These are phyloP conservation scores for Cladochytrium tenue DNA, from an alignment of 371 early-diverging fungal species.

Conservation along the genomic window DNA sequence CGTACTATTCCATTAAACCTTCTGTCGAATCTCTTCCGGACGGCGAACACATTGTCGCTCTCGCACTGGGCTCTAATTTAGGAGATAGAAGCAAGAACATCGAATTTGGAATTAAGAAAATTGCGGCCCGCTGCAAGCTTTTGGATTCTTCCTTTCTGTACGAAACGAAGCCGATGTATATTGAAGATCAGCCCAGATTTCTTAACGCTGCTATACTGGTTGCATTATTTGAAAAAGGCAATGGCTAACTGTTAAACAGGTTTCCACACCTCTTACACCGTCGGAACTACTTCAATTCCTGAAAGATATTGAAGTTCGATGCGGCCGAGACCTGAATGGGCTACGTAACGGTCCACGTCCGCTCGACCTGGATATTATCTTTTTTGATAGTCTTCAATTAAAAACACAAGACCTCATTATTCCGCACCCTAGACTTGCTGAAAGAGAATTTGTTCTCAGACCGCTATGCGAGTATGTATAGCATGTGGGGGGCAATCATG, in stretches of 20 bases:
- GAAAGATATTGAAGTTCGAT: slow-evolving; percentile 77
- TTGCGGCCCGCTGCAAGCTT: slow-evolving; percentile 63
- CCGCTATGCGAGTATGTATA: slow-evolving; percentile 84
- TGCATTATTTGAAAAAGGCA: neutral
- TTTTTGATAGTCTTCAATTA: slow-evolving; percentile 80
- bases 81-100: slow-evolving; percentile 77
- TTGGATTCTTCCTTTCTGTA: slow-evolving; percentile 95
- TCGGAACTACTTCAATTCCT: slow-evolving; percentile 71
- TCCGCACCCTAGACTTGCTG: slow-evolving; percentile 85
- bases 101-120: slow-evolving; percentile 65
- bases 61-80: slow-evolving; percentile 92
- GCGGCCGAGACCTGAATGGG: slow-evolving; percentile 73
- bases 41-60: slow-evolving; percentile 50
- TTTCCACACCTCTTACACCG: slow-evolving; percentile 76
- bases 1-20: neutral
- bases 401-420: slow-evolving; percentile 67
- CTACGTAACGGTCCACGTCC: slow-evolving; percentile 88
- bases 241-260: slow-evolving; percentile 34
- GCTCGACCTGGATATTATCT: slow-evolving; percentile 93
- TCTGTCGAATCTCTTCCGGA: neutral
- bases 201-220: slow-evolving; percentile 69
- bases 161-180: slow-evolving; percentile 94
- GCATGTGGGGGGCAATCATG: neutral
- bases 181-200: slow-evolving; percentile 87
- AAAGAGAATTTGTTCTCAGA: slow-evolving; percentile 92